Base-by-base conservation (phyloP, 1,284 basidiomycete species). In the Baeospora myosura region DNA sequence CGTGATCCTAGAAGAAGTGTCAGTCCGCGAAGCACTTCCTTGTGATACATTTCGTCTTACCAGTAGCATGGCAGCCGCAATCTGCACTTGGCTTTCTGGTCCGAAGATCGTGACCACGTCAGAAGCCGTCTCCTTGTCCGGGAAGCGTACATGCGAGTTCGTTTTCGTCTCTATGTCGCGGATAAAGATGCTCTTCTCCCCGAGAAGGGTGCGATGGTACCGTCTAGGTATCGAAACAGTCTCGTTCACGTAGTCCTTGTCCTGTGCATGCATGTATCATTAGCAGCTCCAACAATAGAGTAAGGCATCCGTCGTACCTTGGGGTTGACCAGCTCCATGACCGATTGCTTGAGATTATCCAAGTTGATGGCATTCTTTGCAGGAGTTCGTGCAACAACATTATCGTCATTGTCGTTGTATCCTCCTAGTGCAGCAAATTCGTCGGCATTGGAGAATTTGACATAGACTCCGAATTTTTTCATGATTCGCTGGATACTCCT, bases 401-500 rank as follows among this genome's bases (percentile, higher is more conserved):
- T 98, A 68, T 98, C 95, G 60, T 98, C 95, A 61, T 96, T 96
- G 64, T 98, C 93, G 55, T 89, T 81, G 64, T 98, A 97, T 11
- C 94, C 94, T 24, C 93, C 95, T 44, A 96, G 73, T 7, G 87
- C 81, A 33, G 92, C 92, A 62, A 95, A 98, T 63, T 98, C 96
- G 53, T 98, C 94, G 4, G 93, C 92, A 61, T 98, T 98, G 31
- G 91, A 94, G 59, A 98, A 98, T 67, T 98, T 98, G 66, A 99
- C 96, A 65, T 98, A 98, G 20, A 98, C 95, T 23, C 95, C 95
- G 56, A 88, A 97, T 63, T 96, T 94, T 70, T 98, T 98, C 95
- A 99, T 99, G 64, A 98, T 98, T 47, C 92, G 81, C 63, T 98
- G 95, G 46, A 99, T 98, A 65, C 95, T 98, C 58, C 94, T 88